Percentiles rank a stretch among this genome's conserved stretches.
These are phyloP conservation scores for Penicillium sp. DNA, from an alignment of 2,329 filamentous ascomycete genomes.

Conservation along the genomic window DNA sequence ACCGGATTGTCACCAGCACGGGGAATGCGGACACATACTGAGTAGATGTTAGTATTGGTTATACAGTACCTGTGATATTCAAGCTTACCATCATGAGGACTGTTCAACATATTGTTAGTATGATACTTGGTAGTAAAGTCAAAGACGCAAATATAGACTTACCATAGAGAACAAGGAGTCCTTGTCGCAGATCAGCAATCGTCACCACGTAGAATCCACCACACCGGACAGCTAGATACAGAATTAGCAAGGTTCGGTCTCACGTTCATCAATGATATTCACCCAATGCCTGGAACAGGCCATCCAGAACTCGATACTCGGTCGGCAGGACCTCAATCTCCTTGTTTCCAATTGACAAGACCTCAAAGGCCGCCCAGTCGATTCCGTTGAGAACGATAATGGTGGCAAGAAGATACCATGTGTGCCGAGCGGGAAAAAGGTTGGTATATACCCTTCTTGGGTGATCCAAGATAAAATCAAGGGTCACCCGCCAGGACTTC, in stretches of 20 bases:
- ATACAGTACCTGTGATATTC: background rate
- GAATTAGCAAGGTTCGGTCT: background rate
- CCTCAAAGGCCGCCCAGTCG: slow-evolving; percentile 70
- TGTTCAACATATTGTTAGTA: slow-evolving; percentile 23
- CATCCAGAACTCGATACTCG: slow-evolving; percentile 65
- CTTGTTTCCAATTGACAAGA: slow-evolving; percentile 68
- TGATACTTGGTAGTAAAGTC: background rate
- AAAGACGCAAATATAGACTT: slow-evolving; percentile 4
- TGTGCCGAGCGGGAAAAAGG: slow-evolving; percentile 67
- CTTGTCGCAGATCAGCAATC: slow-evolving; percentile 60
- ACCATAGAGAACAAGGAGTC: slow-evolving; percentile 42
- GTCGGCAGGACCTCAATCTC: slow-evolving; percentile 59
- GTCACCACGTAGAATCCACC: slow-evolving; percentile 71
- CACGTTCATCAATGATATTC: background rate
- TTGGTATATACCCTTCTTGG: slow-evolving; percentile 46
- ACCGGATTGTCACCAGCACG: slow-evolving; percentile 44
- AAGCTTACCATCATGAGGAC: slow-evolving; percentile 47
- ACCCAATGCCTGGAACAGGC: slow-evolving; percentile 67
- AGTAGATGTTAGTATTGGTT: slow-evolving; percentile 17
- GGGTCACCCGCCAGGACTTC: slow-evolving; percentile 39
- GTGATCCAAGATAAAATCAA: slow-evolving; percentile 45
- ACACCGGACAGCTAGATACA: slow-evolving; percentile 57
- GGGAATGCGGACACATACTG: slow-evolving; percentile 47
- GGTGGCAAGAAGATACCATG: slow-evolving; percentile 70
- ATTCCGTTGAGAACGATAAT: slow-evolving; percentile 65